Evolutionary conservation across 352 stramenopile genomes (phyloP).

Genomic region (Phytophthora citrophthora): DNA sequence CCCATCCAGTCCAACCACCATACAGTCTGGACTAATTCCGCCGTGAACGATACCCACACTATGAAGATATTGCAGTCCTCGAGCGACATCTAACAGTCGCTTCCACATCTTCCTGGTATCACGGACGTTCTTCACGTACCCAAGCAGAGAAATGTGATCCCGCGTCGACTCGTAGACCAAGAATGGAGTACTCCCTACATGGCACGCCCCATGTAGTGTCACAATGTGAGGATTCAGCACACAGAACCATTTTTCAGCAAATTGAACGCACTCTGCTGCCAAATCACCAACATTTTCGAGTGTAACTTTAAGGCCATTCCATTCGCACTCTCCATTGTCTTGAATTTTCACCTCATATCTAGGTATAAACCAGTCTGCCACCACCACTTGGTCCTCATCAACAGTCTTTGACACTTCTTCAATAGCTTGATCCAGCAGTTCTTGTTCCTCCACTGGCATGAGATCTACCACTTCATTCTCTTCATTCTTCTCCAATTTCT

Average conservation of each 20-base stretch:
- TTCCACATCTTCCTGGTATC: slow-evolving; percentile 26
- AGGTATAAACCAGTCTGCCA: slow-evolving; percentile 41
- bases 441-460: slow-evolving; percentile 10
- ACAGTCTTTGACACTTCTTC: slow-evolving; percentile 1
- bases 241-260: slow-evolving; percentile 21
- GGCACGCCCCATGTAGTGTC: slow-evolving; percentile 29
- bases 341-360: slow-evolving; percentile 23
- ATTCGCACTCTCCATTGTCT: slow-evolving; percentile 15
- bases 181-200: slow-evolving; percentile 33
- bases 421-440: slow-evolving; percentile 20
- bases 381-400: not conserved
- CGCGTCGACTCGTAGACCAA: slow-evolving; percentile 30
- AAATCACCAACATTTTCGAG: slow-evolving; percentile 6
- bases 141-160: slow-evolving; percentile 12
- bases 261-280: not conserved
- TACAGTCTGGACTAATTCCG: not conserved
- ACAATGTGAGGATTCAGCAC: slow-evolving; percentile 21
- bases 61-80: slow-evolving; percentile 33
- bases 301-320: slow-evolving; percentile 31
- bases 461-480: slow-evolving; percentile 3
- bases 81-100: slow-evolving; percentile 29
- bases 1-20: slow-evolving; percentile 23
- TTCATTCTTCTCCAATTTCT: slow-evolving; percentile 8
- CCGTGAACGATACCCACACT: slow-evolving; percentile 19
- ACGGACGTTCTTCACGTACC: slow-evolving; percentile 10